Percentiles rank a stretch among this genome's conserved stretches.
phyloP scores from a whole-genome alignment of 805 yeast genomes.

The Barnettozyma californica region DNA sequence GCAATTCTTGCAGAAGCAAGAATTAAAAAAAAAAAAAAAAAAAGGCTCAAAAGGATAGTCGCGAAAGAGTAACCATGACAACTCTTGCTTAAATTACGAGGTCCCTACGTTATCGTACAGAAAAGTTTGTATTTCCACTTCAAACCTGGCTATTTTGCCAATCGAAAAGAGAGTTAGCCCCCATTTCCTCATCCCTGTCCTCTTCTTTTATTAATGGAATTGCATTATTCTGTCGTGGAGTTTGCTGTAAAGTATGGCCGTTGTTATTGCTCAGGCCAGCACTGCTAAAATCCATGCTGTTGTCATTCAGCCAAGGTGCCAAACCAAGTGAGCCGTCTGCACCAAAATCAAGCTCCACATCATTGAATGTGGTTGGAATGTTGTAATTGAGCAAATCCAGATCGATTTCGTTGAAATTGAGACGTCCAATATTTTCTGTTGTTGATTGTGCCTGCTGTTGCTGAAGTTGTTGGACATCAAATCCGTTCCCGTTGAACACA shows the following conservation, averaged over 20 bases:
- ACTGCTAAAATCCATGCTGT: conserved; percentile 1
- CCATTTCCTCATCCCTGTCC: neutral
- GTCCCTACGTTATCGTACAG: neutral
- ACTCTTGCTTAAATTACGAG: neutral
- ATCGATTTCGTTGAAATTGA: conserved; percentile 6
- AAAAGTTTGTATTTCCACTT: neutral
- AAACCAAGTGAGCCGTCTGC: conserved; percentile 79
- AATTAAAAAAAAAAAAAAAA: too few species aligned
- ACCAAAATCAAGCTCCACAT: conserved; percentile 50
- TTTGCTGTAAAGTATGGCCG: neutral
- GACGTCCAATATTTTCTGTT: neutral
- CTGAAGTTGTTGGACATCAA: conserved; percentile 1
- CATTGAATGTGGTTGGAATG: conserved; percentile 12
- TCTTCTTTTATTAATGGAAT: neutral
- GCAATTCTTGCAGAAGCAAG: neutral
- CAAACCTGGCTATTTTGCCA: conserved; percentile 20
- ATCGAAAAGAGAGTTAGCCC: conserved; percentile 17
- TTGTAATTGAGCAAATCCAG: conserved; percentile 11
- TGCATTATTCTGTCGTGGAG: neutral
- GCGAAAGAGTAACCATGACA: neutral
- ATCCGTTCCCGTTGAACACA: neutral
- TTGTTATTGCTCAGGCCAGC: neutral
- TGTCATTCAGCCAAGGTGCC: conserved; percentile 54
- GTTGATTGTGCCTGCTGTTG: neutral
- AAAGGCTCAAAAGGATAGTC: neutral